Percentiles rank a stretch among this genome's conserved stretches.
phyloP scores from a whole-genome alignment of 352 stramenopile genomes.

The Phytopythium cucurbitacearum region DNA sequence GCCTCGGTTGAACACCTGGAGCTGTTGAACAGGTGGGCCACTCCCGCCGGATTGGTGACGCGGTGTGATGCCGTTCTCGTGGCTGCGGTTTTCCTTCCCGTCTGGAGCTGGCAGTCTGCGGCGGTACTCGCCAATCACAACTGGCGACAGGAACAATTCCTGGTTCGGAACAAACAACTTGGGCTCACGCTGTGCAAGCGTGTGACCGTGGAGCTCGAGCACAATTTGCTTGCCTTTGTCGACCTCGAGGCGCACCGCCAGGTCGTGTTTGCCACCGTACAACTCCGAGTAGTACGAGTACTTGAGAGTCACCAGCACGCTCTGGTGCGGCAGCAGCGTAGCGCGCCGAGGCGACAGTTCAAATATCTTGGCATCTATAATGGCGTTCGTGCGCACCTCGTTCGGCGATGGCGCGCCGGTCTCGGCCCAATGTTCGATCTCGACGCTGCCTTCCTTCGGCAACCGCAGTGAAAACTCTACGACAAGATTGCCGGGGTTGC shows the following conservation, averaged over 20 bases:
- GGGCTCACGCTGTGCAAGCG: slow-evolving; percentile 53
- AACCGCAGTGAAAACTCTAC: slow-evolving; percentile 84
- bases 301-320: slow-evolving; percentile 51
- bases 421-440: slow-evolving; percentile 93
- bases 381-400: slow-evolving; percentile 66
- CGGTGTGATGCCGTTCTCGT: slow-evolving; percentile 1
- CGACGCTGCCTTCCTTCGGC: slow-evolving; percentile 89
- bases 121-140: slow-evolving; percentile 69
- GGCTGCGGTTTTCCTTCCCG: slow-evolving; percentile 4
- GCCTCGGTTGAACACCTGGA: slow-evolving; percentile 74
- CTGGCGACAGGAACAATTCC: slow-evolving; percentile 57
- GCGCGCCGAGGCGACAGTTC: slow-evolving; percentile 45
- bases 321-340: slow-evolving; percentile 56
- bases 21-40: slow-evolving; percentile 55
- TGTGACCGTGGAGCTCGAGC: slow-evolving; percentile 80
- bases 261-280: slow-evolving; percentile 81
- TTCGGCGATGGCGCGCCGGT: slow-evolving; percentile 80
- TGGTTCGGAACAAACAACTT: slow-evolving; percentile 64
- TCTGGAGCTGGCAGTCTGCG: slow-evolving; percentile 6
- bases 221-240: slow-evolving; percentile 88
- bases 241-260: slow-evolving; percentile 85
- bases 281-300: slow-evolving; percentile 68
- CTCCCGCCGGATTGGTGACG: neutral
- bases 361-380: slow-evolving; percentile 82
- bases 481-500: slow-evolving; percentile 84